phyloP scores from a whole-genome alignment of 2,329 filamentous ascomycete species.

The Colletotrichum costaricense region DNA sequence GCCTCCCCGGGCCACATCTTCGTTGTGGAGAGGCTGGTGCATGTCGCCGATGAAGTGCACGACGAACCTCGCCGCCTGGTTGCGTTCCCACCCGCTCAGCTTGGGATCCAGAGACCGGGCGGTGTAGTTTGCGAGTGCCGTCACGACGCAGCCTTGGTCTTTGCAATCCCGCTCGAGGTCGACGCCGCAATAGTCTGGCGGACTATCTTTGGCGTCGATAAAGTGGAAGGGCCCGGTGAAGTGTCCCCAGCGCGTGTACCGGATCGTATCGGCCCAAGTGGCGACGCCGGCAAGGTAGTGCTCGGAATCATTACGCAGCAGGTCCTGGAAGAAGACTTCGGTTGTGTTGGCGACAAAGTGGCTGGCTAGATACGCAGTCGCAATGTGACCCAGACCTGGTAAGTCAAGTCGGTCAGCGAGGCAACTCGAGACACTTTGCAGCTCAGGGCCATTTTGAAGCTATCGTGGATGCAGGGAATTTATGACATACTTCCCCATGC shows the following conservation, averaged over 20 bases:
- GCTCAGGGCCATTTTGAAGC: neutral
- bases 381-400: conserved; percentile 72
- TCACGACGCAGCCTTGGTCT: conserved; percentile 70
- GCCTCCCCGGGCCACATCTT: conserved; percentile 72
- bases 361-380: conserved; percentile 72
- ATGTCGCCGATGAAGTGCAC: conserved; percentile 78
- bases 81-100: conserved; percentile 58
- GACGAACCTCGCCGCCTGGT: conserved; percentile 74
- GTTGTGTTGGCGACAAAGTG: conserved; percentile 69
- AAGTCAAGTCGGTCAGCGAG: conserved; percentile 20
- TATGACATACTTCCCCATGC: conserved; percentile 56
- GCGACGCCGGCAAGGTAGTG: conserved; percentile 73
- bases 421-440: neutral
- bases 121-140: conserved; percentile 71
- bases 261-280: conserved; percentile 75
- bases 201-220: conserved; percentile 75
- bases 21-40: conserved; percentile 75
- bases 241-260: conserved; percentile 71
- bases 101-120: conserved; percentile 59
- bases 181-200: conserved; percentile 67
- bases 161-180: conserved; percentile 72
- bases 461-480: neutral
- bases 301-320: conserved; percentile 64
- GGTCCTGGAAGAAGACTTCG: conserved; percentile 64
- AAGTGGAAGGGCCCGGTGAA: conserved; percentile 75